Conservation (phyloP, 768 basidiomycete genomes). For the Imleria badia region DNA sequence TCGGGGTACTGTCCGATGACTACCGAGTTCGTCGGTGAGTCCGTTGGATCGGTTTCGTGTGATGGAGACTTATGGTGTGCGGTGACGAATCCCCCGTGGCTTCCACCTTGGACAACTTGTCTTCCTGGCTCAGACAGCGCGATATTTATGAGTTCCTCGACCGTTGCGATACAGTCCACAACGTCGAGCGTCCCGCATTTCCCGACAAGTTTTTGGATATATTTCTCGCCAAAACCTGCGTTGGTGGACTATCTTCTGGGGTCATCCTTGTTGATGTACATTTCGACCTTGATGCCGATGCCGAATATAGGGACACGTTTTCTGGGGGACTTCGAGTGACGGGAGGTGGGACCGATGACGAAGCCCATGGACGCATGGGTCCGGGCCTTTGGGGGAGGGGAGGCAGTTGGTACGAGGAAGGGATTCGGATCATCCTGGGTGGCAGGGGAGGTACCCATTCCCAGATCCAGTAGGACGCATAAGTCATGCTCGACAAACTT, state of each 20-base stretch:
- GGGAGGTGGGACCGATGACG: conserved; percentile 67
- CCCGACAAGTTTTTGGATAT: conserved; percentile 54
- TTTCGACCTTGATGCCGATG: conserved; percentile 84
- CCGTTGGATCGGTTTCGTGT: neutral
- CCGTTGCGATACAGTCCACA: conserved; percentile 58
- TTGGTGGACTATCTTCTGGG: too few species aligned
- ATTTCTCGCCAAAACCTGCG: conserved; percentile 68
- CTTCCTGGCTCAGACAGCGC: conserved; percentile 52
- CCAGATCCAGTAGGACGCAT: conserved; percentile 81
- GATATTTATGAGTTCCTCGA: conserved; percentile 47
- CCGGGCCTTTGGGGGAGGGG: conserved; percentile 61
- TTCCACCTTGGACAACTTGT: conserved; percentile 61
- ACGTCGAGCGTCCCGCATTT: conserved; percentile 66
- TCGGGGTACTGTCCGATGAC: conserved; percentile 65
- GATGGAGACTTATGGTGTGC: conserved; percentile 49
- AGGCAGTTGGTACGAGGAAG: conserved; percentile 51
- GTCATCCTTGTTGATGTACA: conserved; percentile 81
- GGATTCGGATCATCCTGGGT: conserved; percentile 66
- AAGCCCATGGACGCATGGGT: conserved; percentile 79
- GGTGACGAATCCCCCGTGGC: conserved; percentile 67
- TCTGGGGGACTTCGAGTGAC: conserved; percentile 61
- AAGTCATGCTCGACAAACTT: conserved; percentile 70
- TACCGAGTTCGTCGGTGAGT: conserved; percentile 17
- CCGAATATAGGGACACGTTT: conserved; percentile 80
- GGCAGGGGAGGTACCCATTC: conserved; percentile 62